Evolutionary conservation across 108 stramenopile genomes (phyloP).

Genomic region (Cyclotella sp.): DNA sequence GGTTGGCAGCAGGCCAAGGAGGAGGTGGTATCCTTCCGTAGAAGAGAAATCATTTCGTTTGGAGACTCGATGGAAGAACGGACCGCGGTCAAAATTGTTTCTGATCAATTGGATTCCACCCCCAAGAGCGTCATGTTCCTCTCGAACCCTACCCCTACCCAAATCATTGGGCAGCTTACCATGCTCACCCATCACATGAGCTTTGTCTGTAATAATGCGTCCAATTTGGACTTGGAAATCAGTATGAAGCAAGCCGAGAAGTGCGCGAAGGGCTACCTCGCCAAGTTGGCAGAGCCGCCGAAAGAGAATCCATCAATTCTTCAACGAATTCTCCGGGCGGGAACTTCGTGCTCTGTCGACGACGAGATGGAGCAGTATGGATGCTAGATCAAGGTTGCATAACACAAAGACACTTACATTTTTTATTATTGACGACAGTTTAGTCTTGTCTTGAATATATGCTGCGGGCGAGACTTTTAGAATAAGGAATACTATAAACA

Average conservation of each 20-base stretch:
- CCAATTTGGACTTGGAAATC: slow-evolving; percentile 82
- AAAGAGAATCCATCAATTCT: slow-evolving; percentile 14
- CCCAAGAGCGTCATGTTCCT: slow-evolving; percentile 90
- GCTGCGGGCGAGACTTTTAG: too few relatives aligned
- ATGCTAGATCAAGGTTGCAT: not conserved
- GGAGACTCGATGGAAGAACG: slow-evolving; percentile 90
- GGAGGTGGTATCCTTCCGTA: not conserved
- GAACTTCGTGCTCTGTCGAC: not conserved
- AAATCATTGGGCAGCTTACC: slow-evolving; percentile 83
- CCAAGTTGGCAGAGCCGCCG: slow-evolving; percentile 1
- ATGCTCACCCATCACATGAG: slow-evolving; percentile 87
- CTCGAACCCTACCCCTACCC: slow-evolving; percentile 65
- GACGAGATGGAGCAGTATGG: slow-evolving; percentile 16
- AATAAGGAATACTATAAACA: too few relatives aligned
- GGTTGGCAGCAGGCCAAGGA: not conserved
- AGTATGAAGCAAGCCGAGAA: slow-evolving; percentile 72
- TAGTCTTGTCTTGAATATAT: not conserved
- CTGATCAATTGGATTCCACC: slow-evolving; percentile 71
- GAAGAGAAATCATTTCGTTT: slow-evolving; percentile 85
- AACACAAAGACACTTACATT: not conserved
- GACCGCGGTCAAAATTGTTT: slow-evolving; percentile 87
- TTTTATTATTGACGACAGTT: not conserved
- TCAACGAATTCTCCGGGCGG: slow-evolving; percentile 18
- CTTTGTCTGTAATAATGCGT: slow-evolving; percentile 63
- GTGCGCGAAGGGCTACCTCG: slow-evolving; percentile 66